Evolutionary conservation across 108 stramenopile genomes (phyloP), one percentile per base, ranked within the genome.

Genomic region (Schizochytrium sp.): DNA sequence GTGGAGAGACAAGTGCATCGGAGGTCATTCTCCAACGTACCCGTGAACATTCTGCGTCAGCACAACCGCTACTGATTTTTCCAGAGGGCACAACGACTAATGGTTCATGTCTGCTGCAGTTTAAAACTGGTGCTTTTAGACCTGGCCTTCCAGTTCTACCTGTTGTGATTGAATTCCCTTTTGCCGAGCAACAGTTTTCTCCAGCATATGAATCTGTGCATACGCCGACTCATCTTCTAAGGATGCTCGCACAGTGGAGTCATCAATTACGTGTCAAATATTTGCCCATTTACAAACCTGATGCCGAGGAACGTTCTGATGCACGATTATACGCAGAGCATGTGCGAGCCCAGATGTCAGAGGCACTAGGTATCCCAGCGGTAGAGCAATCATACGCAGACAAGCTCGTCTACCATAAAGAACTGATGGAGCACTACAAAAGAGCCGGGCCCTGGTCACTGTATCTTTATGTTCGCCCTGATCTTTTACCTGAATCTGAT

Each of bases 131-230:
- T 0, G 76, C 76, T 10, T 83, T 83, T 55, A n/a, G 47, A 5
- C 76, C 76, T 10, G 76, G 50, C 15, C 2, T 2, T 13, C 76
- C 76, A n/a, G 76, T 83, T 5, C 76, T 83, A 2, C 76, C 76
- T 5, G 76, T 83, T 13, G 76, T 83, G 45, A 17, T 83, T 50
- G 76, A 83, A 53, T 83, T 83, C 28, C 76, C 76, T 8, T n/a
- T 83, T 55, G 76, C 49, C 13, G 28, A 46, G 10, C 5, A 38
- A 7, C 64, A 55, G 2, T 83, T 83, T 83, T 55, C 50, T 13
- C 53, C 53, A 28, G 76, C 76, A 10, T 83, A 83, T 28, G 76
- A 83, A 55, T 55, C 50, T n/a, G 53, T 83, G 8, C 53, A 49
- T n/a, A 83, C 76, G 76, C 76, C 76, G 0, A 28, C 53, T 1